Evolutionary conservation across 495 filamentous ascomycete genomes (phyloP).

Genomic region (Talaromyces stipitatus): DNA sequence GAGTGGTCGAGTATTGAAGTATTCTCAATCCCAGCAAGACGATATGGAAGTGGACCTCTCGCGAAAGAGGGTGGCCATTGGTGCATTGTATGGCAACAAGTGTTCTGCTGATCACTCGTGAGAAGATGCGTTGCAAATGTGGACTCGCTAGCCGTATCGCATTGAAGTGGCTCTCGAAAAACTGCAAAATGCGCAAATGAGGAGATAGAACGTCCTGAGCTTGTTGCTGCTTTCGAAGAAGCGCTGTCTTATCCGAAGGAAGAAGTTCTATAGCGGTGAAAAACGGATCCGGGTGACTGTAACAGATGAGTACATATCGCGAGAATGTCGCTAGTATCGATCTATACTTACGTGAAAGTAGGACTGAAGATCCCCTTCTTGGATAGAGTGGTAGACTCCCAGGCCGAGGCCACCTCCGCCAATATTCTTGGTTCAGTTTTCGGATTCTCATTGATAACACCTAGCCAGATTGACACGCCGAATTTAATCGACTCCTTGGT

Average conservation of each 20-base stretch:
- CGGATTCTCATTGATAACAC: constrained; percentile 94
- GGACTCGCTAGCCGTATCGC: constrained; percentile 73
- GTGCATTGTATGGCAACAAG: constrained; percentile 62
- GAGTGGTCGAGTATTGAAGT: constrained; percentile 57
- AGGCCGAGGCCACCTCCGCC: constrained; percentile 74
- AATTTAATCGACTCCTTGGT: constrained; percentile 92
- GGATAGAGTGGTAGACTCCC: constrained; percentile 73
- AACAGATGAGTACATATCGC: constrained; percentile 8
- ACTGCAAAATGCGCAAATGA: constrained; percentile 77
- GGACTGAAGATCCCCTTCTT: constrained; percentile 74
- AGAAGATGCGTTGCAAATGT: constrained; percentile 72
- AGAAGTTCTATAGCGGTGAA: constrained; percentile 87
- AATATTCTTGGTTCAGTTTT: constrained; percentile 75
- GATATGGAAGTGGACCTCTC: constrained; percentile 85
- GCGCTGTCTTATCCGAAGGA: constrained; percentile 73
- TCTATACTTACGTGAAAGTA: constrained; percentile 48
- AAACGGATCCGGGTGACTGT: constrained; percentile 77
- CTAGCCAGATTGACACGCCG: constrained; percentile 91
- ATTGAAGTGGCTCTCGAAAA: constrained; percentile 89
- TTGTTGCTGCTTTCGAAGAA: constrained; percentile 64
- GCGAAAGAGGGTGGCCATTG: constrained; percentile 72
- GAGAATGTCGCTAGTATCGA: neutral
- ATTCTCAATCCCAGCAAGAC: constrained; percentile 74
- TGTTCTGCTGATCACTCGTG: constrained; percentile 68
- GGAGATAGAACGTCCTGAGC: constrained; percentile 76